Conservation (phyloP, 768 basidiomycete species). For the Leucocoprinus leucothites region DNA sequence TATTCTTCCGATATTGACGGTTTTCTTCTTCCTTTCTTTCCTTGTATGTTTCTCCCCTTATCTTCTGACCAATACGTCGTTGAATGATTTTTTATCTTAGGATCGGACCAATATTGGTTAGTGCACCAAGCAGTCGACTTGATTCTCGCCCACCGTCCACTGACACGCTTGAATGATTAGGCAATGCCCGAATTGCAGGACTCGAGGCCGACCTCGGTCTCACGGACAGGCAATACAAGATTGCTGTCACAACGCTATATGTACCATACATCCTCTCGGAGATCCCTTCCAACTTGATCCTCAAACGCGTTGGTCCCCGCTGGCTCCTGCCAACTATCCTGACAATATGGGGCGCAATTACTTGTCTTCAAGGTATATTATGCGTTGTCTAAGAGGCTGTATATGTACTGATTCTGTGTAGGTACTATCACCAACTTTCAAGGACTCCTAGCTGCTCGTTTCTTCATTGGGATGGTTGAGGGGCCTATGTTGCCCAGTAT, state of each 20-base stretch:
- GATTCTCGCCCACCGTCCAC: background rate
- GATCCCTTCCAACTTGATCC: no score
- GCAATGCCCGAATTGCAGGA: conserved; percentile 48
- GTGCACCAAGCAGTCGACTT: background rate
- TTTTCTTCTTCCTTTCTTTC: conserved; percentile 33
- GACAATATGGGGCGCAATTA: conserved; percentile 47
- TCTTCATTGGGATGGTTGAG: conserved; percentile 52
- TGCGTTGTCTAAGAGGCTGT: background rate
- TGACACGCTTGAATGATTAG: conserved; percentile 12
- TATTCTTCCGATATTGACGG: conserved; percentile 30
- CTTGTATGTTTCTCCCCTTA: conserved; percentile 21
- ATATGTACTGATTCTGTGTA: no score
- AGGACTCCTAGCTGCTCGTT: conserved; percentile 45
- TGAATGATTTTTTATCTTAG: conserved; percentile 18
- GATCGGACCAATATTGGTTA: conserved; percentile 33
- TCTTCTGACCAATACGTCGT: background rate
- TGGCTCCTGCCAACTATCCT: no score
- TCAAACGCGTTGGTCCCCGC: no score
- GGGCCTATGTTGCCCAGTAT: conserved; percentile 37
- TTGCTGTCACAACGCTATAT: no score
- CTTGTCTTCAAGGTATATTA: conserved; percentile 40
- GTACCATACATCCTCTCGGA: no score
- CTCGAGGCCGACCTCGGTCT: no score
- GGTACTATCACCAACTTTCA: conserved; percentile 40
- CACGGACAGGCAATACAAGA: no score